phyloP scores from a whole-genome alignment of 371 early-diverging fungal species.

The Catenaria anguillulae region DNA sequence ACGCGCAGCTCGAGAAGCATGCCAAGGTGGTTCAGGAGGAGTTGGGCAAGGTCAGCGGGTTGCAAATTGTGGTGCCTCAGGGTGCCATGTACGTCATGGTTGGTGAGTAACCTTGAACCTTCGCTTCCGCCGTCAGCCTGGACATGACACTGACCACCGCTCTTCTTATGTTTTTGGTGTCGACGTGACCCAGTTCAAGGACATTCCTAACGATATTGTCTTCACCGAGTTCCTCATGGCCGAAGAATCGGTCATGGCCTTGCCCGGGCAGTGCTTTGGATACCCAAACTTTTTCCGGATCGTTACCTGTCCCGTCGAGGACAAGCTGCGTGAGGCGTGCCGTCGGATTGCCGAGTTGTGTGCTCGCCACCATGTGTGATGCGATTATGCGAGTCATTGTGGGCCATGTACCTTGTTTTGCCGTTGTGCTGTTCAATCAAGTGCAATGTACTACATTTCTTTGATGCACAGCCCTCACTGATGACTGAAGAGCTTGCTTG shows the following conservation, averaged over 20 bases:
- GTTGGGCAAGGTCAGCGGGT: constrained; percentile 51
- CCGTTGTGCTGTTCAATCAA: no score
- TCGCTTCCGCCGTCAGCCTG: no score
- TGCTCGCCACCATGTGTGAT: constrained; percentile 46
- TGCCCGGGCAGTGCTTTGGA: constrained; percentile 74
- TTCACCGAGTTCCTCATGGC: constrained; percentile 64
- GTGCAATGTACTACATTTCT: no score
- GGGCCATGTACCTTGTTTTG: no score
- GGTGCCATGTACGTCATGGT: constrained; percentile 92
- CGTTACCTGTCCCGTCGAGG: constrained; percentile 62
- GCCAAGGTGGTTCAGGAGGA: constrained; percentile 43
- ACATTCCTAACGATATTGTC: constrained; percentile 55
- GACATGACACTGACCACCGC: no score
- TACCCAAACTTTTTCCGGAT: constrained; percentile 67
- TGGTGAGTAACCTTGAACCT: no score
- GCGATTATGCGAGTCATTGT: no score
- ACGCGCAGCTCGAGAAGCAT: constrained; percentile 49
- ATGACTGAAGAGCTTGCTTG: no score
- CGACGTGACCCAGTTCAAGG: no score
- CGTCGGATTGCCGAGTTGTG: constrained; percentile 66
- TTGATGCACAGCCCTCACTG: no score
- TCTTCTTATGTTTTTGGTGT: no score
- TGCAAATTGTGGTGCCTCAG: constrained; percentile 63
- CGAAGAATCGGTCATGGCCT: constrained; percentile 69
- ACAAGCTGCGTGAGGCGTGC: constrained; percentile 54